Base-by-base conservation (phyloP, 768 basidiomycete species). In the Xerocomellus chrysenteron region DNA sequence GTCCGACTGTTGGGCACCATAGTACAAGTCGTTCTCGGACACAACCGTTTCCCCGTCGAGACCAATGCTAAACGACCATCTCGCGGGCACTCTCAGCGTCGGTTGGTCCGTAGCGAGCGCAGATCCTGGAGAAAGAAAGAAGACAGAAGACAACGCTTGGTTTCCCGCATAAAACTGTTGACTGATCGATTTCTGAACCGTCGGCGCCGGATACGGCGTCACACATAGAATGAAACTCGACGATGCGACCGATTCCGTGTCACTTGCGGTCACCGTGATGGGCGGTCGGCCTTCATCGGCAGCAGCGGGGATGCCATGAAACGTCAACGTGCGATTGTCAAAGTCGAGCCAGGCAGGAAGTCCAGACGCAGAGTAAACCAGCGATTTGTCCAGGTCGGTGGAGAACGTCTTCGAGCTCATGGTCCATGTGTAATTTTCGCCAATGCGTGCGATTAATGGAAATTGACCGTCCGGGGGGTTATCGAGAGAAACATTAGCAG, bases 31-130 rank as follows among this genome's bases (percentile, higher is more conserved):
- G 35, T 80, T 73, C 45, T 71, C 55, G 32, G 80, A 74, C 2
- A 67, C 56, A 69, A 85, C 87, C 2, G 90, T 94, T 36, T 80
- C 75, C 56, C 81, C 76, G 49, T 85, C 73, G 63, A 97, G 83
- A 14, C 94, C 95, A 55, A 98, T 81, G 64, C 91, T 92, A 74
- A 96, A 98, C 1, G 90, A 91, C 93, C 94, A 96, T 44, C 75
- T 71, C 8, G 82, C 82, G 1, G 92, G 93, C 11, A 96, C 82
- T 49, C 93, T 78, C 53, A 97, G 68, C 47, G 80, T 75, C 52
- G 86, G 86, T 47, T 73, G 75, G 45, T 70, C 63, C 16, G 76
- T 77, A 30, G 68, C 65, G 32, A 92, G 73, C 14, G 85, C 82
- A 21, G 89, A 88, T 43, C 77, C 75, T 3, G 78, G 71, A n/a